These are phyloP conservation scores for Quercus variabilis DNA, from an alignment of 306 rosid genomes.

Conservation along the genomic window DNA sequence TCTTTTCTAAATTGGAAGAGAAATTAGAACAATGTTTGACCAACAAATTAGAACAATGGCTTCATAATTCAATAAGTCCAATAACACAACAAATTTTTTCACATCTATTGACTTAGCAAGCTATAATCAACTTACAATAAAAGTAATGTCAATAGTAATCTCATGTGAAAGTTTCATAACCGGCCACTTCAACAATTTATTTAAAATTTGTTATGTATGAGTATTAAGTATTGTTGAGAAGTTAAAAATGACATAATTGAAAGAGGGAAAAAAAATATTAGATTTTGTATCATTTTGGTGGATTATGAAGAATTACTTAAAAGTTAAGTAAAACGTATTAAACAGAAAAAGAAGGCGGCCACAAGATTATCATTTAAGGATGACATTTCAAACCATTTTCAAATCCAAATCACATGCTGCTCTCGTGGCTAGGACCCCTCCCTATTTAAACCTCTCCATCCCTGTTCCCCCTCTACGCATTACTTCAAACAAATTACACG, in stretches of 20 bases:
- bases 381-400: conserved; percentile 26
- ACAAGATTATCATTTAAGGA: conserved; percentile 22
- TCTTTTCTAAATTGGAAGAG: neutral
- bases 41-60: neutral
- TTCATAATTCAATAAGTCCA: neutral
- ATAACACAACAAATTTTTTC: no score
- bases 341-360: conserved; percentile 19
- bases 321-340: neutral
- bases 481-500: conserved; percentile 27
- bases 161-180: no score
- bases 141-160: no score
- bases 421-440: conserved; percentile 12
- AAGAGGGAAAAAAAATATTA: neutral
- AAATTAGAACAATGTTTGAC: neutral
- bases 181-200: no score
- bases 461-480: conserved; percentile 44
- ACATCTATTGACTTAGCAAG: no score
- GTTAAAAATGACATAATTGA: neutral
- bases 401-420: conserved; percentile 50
- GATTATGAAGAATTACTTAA: neutral
- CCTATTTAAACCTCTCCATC: conserved; percentile 49
- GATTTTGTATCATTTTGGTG: neutral
- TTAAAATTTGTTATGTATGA: no score
- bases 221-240: no score
- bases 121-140: no score